Evolutionary conservation across 2,329 filamentous ascomycete genomes (phyloP).

Genomic region (Periconia sp.): DNA sequence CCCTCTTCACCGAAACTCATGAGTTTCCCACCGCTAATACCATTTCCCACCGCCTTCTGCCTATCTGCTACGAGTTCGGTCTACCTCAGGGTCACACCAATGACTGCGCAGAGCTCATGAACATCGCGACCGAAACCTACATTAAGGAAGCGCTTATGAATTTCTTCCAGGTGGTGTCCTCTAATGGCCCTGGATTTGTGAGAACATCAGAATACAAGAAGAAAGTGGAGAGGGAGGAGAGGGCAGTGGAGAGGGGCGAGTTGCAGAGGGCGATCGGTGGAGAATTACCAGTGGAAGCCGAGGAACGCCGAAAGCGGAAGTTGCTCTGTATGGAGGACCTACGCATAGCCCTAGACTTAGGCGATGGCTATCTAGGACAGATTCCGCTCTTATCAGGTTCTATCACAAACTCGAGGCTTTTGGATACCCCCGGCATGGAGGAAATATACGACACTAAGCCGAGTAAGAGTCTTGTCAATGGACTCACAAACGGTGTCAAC

Average conservation of each 20-base stretch:
- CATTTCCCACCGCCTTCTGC: constrained; percentile 65
- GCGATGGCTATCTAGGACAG: constrained; percentile 75
- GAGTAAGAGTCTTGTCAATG: constrained; percentile 14
- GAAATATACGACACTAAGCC: constrained; percentile 15
- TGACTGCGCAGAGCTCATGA: constrained; percentile 65
- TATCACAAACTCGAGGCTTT: constrained; percentile 69
- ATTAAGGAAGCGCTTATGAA: constrained; percentile 65
- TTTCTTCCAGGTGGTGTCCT: constrained; percentile 60
- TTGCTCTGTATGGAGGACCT: constrained; percentile 80
- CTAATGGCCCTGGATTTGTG: constrained; percentile 64
- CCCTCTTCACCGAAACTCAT: constrained; percentile 65
- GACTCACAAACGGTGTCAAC: constrained; percentile 11
- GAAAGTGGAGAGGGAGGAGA: constrained; percentile 78
- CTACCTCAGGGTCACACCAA: constrained; percentile 60
- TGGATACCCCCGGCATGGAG: constrained; percentile 58
- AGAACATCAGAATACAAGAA: constrained; percentile 79
- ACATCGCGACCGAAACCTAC: constrained; percentile 66
- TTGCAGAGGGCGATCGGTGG: constrained; percentile 76
- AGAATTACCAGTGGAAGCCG: constrained; percentile 80
- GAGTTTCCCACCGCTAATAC: constrained; percentile 67
- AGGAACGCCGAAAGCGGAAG: constrained; percentile 72
- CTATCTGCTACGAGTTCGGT: constrained; percentile 70
- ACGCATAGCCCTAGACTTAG: constrained; percentile 75
- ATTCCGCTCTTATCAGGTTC: constrained; percentile 77
- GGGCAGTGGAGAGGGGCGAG: constrained; percentile 74